phyloP scores from a whole-genome alignment of 768 basidiomycete genomes.

The Suillus occidentalis region DNA sequence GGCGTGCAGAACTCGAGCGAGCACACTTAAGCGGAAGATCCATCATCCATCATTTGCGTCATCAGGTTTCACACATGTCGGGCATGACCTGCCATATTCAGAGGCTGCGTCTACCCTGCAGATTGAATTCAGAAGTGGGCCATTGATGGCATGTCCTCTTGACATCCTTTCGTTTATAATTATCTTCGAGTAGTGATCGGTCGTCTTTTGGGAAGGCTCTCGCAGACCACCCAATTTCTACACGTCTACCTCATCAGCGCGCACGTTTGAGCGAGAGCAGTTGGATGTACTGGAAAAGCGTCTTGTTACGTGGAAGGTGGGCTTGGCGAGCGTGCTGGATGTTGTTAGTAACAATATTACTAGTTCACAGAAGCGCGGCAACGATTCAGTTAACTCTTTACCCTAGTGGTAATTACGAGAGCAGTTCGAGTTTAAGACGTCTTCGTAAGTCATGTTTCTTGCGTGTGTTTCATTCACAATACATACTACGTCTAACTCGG shows the following conservation, averaged over 20 bases:
- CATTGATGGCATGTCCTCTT: slow-evolving; percentile 65
- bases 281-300: slow-evolving; percentile 80
- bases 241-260: slow-evolving; percentile 72
- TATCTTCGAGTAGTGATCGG: slow-evolving; percentile 59
- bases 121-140: slow-evolving; percentile 69
- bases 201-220: slow-evolving; percentile 78
- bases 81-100: slow-evolving; percentile 69
- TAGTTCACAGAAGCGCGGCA: slow-evolving; percentile 46
- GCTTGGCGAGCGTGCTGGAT: slow-evolving; percentile 66
- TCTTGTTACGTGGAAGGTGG: slow-evolving; percentile 74
- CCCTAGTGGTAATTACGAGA: neutral
- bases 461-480: neutral
- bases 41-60: slow-evolving; percentile 74
- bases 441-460: neutral
- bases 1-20: slow-evolving; percentile 50
- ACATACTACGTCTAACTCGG: neutral
- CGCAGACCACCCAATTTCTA: slow-evolving; percentile 73
- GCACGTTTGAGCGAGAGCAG: slow-evolving; percentile 73
- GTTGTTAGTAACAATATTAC: slow-evolving; percentile 45
- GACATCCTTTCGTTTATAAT: neutral
- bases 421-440: neutral
- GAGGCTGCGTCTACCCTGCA: slow-evolving; percentile 67
- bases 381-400: slow-evolving; percentile 6
- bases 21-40: slow-evolving; percentile 74
- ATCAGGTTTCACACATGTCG: slow-evolving; percentile 74